Conservation (phyloP, 192 early-diverging fungal genomes). For the Chytriomyces hyalinus region DNA sequence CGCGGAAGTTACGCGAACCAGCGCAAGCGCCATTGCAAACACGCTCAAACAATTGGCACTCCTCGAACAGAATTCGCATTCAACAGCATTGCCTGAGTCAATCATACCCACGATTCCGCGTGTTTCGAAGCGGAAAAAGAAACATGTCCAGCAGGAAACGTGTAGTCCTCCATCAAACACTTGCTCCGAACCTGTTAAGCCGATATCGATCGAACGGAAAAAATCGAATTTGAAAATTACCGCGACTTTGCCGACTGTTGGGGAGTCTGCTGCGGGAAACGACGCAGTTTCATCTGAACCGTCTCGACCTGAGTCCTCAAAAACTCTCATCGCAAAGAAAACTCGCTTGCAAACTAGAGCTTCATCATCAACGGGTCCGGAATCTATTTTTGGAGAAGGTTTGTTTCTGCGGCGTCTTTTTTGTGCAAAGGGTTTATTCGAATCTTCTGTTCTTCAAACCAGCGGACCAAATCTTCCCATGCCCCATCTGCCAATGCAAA, state of each 20-base stretch:
- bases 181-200: no score
- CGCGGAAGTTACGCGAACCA: constrained; percentile 3
- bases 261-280: no score
- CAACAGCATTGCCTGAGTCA: no score
- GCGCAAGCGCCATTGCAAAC: neutral
- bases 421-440: neutral
- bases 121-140: no score
- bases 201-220: no score
- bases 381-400: constrained; percentile 21
- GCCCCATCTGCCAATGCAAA: constrained; percentile 7
- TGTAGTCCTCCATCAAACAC: no score
- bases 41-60: neutral
- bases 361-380: neutral
- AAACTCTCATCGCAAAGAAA: neutral
- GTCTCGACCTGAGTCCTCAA: neutral
- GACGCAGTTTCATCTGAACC: no score
- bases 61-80: neutral
- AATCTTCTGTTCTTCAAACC: neutral
- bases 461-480: constrained; percentile 11
- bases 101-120: no score
- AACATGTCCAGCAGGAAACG: no score
- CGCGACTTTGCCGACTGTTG: no score
- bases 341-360: neutral
- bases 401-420: neutral
- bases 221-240: no score